Evolutionary conservation across 2,329 filamentous ascomycete species (phyloP).

Genomic region (Bipolaris victoriae): DNA sequence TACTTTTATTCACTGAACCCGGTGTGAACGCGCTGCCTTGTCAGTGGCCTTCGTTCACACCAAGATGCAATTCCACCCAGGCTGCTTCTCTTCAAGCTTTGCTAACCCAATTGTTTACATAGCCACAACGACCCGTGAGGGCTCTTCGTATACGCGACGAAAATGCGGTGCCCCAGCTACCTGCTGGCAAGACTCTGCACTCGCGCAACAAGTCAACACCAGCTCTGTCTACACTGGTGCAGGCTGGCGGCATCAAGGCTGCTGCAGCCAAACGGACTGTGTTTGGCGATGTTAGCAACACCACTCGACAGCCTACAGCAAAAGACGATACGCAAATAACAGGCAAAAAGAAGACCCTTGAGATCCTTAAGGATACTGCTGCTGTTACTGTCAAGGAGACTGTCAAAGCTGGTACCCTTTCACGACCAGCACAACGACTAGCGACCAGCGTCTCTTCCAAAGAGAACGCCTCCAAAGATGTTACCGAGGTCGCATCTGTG

Average conservation of each 20-base stretch:
- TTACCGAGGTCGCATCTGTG: slow-evolving; percentile 25
- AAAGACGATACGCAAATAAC: slow-evolving; percentile 64
- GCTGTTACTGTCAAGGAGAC: slow-evolving; percentile 45
- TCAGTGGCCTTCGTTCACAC: slow-evolving; percentile 7
- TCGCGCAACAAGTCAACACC: slow-evolving; percentile 81
- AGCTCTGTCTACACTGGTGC: slow-evolving; percentile 63
- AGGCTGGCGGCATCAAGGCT: slow-evolving; percentile 64
- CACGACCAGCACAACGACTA: slow-evolving; percentile 68
- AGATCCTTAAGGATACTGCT: slow-evolving; percentile 42
- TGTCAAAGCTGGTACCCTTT: slow-evolving; percentile 54
- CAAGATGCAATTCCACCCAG: slow-evolving; percentile 7
- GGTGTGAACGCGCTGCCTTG: slow-evolving; percentile 6
- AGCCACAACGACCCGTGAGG: slow-evolving; percentile 74
- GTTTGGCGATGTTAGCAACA: slow-evolving; percentile 84
- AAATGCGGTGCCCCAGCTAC: slow-evolving; percentile 60
- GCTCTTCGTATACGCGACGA: slow-evolving; percentile 71
- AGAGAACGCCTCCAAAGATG: slow-evolving; percentile 23
- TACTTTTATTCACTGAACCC: slow-evolving; percentile 1
- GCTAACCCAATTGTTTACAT: slow-evolving; percentile 29
- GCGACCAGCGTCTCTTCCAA: slow-evolving; percentile 41
- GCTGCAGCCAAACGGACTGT: slow-evolving; percentile 75
- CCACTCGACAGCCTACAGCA: slow-evolving; percentile 48
- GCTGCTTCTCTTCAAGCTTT: slow-evolving; percentile 7
- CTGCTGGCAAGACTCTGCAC: slow-evolving; percentile 64
- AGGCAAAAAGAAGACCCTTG: slow-evolving; percentile 49